A percentile compares a stretch with the other conserved stretches of the same genome.
These are phyloP conservation scores for Hortiboletus campestris DNA, from an alignment of 768 basidiomycete species.

Conservation along the genomic window DNA sequence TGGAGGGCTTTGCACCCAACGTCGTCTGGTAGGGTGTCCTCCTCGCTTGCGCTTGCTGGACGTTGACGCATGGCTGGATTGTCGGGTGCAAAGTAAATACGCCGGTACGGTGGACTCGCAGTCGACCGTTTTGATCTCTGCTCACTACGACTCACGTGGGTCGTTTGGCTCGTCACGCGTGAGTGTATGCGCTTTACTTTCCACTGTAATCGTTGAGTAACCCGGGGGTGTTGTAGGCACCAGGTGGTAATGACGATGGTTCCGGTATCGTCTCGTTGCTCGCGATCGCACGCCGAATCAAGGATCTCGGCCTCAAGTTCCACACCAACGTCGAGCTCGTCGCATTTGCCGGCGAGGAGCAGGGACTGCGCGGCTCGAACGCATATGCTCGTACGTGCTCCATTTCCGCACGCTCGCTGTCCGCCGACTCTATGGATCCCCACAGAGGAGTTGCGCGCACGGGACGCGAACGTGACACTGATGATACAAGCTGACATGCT, in stretches of 20 bases:
- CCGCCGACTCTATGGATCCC: neutral
- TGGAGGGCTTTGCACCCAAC: constrained; percentile 77
- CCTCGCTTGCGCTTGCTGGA: neutral
- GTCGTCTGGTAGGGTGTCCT: constrained; percentile 64
- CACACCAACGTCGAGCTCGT: constrained; percentile 75
- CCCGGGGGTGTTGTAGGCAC: constrained; percentile 19
- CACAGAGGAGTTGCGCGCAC: constrained; percentile 55
- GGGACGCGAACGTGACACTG: constrained; percentile 65
- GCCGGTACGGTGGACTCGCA: constrained; percentile 40
- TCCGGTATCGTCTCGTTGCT: constrained; percentile 71
- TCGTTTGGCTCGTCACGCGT: constrained; percentile 74
- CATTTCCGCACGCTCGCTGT: neutral
- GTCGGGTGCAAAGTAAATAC: constrained; percentile 45
- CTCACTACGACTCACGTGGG: constrained; percentile 90
- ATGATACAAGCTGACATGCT: constrained; percentile 95
- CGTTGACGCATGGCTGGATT: neutral
- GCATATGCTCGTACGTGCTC: constrained; percentile 70
- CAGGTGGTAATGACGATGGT: constrained; percentile 64
- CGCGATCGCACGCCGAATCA: constrained; percentile 75
- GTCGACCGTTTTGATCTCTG: constrained; percentile 72
- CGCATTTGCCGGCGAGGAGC: constrained; percentile 90
- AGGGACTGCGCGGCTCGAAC: constrained; percentile 76
- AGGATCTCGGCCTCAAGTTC: constrained; percentile 64
- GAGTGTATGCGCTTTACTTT: neutral
- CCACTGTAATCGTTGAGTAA: neutral